Evolutionary conservation across 2,329 filamentous ascomycete species (phyloP), one percentile per base, ranked within the genome.

Genomic region (Fusarium sp.): DNA sequence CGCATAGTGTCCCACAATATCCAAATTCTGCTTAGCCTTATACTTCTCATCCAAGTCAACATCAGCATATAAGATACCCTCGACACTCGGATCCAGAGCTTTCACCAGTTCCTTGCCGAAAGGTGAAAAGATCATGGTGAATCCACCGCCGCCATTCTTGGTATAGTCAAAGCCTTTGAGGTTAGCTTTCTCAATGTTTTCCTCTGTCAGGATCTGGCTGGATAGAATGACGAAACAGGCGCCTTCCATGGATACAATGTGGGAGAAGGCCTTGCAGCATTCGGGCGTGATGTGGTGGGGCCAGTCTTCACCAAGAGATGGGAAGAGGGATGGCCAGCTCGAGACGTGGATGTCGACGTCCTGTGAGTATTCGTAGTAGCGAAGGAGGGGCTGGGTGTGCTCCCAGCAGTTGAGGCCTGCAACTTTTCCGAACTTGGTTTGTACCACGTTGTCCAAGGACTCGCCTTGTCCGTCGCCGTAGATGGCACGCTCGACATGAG

Each of bases 221-320:
- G 84, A 85, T 5, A 83, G 82, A n/a, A 86, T 76, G 5, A 90
- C 87, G 56, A 85, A 90, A 1, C 84, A 78, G 8, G 81, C 80
- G 1, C 84, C 83, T 68, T 90, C 88, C 22, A 89, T 83, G 0
- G 88, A 87, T 66, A 89, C 88, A 0, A 83, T 81, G 53, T 85
- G 84, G 0, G 86, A 84, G 6, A 88, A 79, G 16, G 54, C 44
- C 30, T 75, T 74, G 30, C 71, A 70, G 43, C 74, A 73, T 3
- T 68, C 70, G 4, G 43, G 50, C 0, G 70, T 59, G 56, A 78
- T 77, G 32, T 71, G 74, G 52, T 72, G 76, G 7, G 75, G 68
- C 47, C 72, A 76, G 22, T 65, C 63, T 38, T n/a, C 34, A 0
- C 34, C 34, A 10, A 38, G 11, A 0, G 34, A 38, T 40, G 44